Base-by-base conservation (phyloP, 495 filamentous ascomycete genomes). In the Penicillium chermesinum region DNA sequence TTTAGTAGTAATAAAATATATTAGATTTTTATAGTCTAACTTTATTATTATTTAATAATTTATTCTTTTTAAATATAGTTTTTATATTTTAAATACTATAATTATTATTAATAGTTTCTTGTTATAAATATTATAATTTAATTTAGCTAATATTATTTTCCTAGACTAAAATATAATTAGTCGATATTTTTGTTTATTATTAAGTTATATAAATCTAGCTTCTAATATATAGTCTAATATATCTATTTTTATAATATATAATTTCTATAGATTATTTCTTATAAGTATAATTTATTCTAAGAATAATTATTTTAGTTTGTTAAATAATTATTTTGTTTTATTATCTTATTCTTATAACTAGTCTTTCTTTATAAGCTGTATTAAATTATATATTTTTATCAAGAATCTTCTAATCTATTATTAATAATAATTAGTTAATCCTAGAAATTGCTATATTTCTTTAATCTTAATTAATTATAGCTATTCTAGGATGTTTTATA, bases 271-370 rank as follows among this genome's bases (percentile, higher is more conserved):
- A 30, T 30, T 5, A 5, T 5, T 30, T 30, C 10, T 5, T 5
- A 10, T 17, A 17, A 17, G 8, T 5, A 17, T 17, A 18, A 5
- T 17, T 19, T 39, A 9, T 18, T 39, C 19, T 32, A 33, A 2
- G 33, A 14, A 44, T 44, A 44, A 44, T 44, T 21, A 6, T 32
- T 16, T 34, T 2, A 39, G 6, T 27, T 39, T 25, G 38, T 30
- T 30, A 47, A 37, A 20, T 13, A 17, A 18, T 47, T 38, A 38
- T 14, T 37, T 9, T 47, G 15, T 15, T 15, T 37, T 47, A 21
- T 38, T 35, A 34, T 19, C 35, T 7, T 44, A 33, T 44, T 36
- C n/a, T 18, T 44, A 33, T 37, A 30, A 10, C 12, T 47, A 38
- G 30, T 21, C 14, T 47, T 39, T 37, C 7, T 38, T 38, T 20